Evolutionary conservation across 352 stramenopile genomes (phyloP), one percentile per base, ranked within the genome.

Genomic region (Pythium plurisporium): DNA sequence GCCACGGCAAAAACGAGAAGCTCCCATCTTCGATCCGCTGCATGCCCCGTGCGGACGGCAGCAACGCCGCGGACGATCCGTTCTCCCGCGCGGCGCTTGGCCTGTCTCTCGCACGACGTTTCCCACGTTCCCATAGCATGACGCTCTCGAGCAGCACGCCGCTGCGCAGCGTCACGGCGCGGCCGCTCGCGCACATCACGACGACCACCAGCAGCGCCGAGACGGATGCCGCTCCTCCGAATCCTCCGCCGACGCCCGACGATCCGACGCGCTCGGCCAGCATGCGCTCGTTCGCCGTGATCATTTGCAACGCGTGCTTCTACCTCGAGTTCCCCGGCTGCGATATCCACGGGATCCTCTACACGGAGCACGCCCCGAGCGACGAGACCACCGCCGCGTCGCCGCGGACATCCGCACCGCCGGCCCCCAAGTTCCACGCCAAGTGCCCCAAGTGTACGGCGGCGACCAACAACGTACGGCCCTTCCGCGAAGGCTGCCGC

Each of bases 271-370:
- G 55, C 33, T 65, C 69, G 26, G 36, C 62, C 5, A 61, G 53
- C 25, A 72, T 95, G 58, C 84, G 86, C 0, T 67, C 62, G 19
- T 95, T 93, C 51, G 82, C 82, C 6, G 81, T 84, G 27, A 93
- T 95, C 59, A 62, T 94, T 9, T 95, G 86, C 66, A 73, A 69
- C 63, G 65, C 80, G 26, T 95, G 86, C 45, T 71, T 83, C n/a
- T 95, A 92, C 59, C 62, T 95, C 19, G 86, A 95, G 64, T 95
- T 95, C 52, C 86, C 86, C 0, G 86, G 86, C 36, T 95, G 86
- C 53, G 84, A 95, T 51, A 76, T 93, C 8, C 86, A 95, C 47
- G 82, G 85, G 44, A 69, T 89, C 1, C 56, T 95, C 27, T 95
- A 94, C 55, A 91, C 84, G 6, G 70, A 95, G 33, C 69, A 69